Percentiles rank a stretch among this genome's conserved stretches.
Conservation (phyloP, 805 yeast species). For the Candida lessepsii region DNA sequence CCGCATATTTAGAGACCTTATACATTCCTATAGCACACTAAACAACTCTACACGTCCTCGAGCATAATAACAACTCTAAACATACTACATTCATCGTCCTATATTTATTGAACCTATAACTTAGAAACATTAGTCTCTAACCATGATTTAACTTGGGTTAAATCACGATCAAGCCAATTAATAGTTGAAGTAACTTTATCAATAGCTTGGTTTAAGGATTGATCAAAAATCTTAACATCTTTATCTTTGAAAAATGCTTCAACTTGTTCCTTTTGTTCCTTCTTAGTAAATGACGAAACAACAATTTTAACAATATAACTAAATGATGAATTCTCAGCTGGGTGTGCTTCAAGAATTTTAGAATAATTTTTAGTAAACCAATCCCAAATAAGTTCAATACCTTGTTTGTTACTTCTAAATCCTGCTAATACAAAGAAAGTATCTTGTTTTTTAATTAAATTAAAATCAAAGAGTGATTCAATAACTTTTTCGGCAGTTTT, state of each 20-base stretch:
- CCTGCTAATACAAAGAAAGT: slow-evolving; percentile 76
- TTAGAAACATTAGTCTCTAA: slow-evolving; percentile 38
- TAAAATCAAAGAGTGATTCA: slow-evolving; percentile 51
- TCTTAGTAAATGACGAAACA: slow-evolving; percentile 59
- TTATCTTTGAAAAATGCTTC: slow-evolving; percentile 50
- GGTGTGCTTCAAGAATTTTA: slow-evolving; percentile 59
- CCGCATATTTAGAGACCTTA: too few relatives aligned
- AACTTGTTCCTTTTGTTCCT: slow-evolving; percentile 51
- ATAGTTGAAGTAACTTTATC: slow-evolving; percentile 58
- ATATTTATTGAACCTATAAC: slow-evolving; percentile 3
- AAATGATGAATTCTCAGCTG: slow-evolving; percentile 79
- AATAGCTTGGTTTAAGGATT: slow-evolving; percentile 62
- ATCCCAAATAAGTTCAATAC: slow-evolving; percentile 67
- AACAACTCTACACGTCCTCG: too few relatives aligned
- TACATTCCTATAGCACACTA: too few relatives aligned
- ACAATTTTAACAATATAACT: slow-evolving; percentile 67
- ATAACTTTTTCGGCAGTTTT: slow-evolving; percentile 56
- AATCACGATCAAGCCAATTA: slow-evolving; percentile 59
- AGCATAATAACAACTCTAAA: too few relatives aligned
- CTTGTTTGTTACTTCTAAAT: slow-evolving; percentile 58
- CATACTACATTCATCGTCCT: too few relatives aligned
- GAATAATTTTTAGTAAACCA: slow-evolving; percentile 81
- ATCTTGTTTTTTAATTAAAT: slow-evolving; percentile 66
- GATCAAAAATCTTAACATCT: slow-evolving; percentile 63
- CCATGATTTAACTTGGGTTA: slow-evolving; percentile 47